Evolutionary conservation across 768 basidiomycete species (phyloP).

Genomic region (Tephrocybe sp.): DNA sequence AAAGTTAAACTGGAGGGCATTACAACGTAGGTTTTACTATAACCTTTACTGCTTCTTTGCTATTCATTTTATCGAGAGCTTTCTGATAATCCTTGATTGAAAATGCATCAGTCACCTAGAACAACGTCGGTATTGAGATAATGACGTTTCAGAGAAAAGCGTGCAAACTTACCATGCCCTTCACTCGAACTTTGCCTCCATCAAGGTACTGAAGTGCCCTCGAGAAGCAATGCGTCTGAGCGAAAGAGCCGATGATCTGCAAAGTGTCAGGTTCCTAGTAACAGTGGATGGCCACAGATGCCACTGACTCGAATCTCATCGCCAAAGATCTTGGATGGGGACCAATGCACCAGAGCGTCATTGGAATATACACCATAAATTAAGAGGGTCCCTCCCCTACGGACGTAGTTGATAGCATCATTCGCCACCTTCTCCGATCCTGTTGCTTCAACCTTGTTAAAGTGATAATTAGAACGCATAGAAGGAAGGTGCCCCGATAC

Average conservation of each 20-base stretch:
- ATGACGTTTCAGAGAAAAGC: neutral
- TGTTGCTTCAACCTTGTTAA: slow-evolving; percentile 55
- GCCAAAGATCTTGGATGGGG: slow-evolving; percentile 72
- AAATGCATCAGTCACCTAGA: slow-evolving; percentile 55
- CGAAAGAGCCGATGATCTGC: slow-evolving; percentile 78
- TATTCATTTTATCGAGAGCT: slow-evolving; percentile 67
- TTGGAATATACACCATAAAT: slow-evolving; percentile 80
- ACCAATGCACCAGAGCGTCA: slow-evolving; percentile 66
- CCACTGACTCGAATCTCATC: slow-evolving; percentile 64
- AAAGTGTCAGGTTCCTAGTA: neutral
- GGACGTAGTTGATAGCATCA: slow-evolving; percentile 73
- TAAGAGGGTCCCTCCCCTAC: slow-evolving; percentile 68
- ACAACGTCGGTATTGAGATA: neutral
- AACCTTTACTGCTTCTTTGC: slow-evolving; percentile 52
- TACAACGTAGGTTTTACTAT: slow-evolving; percentile 39
- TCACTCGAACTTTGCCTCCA: slow-evolving; percentile 65
- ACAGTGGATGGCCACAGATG: neutral
- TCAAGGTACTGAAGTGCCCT: slow-evolving; percentile 78
- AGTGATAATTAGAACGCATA: neutral
- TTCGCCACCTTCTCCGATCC: slow-evolving; percentile 73
- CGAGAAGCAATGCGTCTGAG: slow-evolving; percentile 77
- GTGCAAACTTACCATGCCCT: slow-evolving; percentile 39
- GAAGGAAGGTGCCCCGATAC: neutral
- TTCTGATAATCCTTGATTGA: slow-evolving; percentile 59
- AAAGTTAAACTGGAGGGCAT: too few relatives aligned